These are phyloP conservation scores for Apophysomyces variabilis DNA, from an alignment of 371 early-diverging fungal genomes.

Conservation along the genomic window DNA sequence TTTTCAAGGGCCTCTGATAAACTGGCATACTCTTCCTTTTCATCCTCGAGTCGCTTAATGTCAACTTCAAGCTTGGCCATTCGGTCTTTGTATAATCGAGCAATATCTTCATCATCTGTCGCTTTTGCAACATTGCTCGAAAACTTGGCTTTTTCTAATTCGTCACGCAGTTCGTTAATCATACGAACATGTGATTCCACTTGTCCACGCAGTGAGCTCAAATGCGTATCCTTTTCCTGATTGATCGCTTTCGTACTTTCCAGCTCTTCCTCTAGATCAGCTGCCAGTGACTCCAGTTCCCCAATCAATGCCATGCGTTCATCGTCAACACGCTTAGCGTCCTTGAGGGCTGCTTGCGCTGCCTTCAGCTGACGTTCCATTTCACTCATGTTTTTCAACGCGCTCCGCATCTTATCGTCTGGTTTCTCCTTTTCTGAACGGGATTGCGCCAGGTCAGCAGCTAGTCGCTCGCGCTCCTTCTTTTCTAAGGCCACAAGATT, in stretches of 20 bases:
- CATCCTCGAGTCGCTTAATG: constrained; percentile 29
- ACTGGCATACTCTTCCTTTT: constrained; percentile 37
- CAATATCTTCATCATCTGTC: not conserved
- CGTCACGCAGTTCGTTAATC: constrained; percentile 22
- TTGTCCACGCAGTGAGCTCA: constrained; percentile 23
- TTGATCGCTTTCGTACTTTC: constrained; percentile 3
- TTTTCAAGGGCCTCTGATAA: constrained; percentile 38
- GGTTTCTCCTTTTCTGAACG: not conserved
- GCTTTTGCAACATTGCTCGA: not conserved
- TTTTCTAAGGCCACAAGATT: not conserved
- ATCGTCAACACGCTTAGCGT: constrained; percentile 7
- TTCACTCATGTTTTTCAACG: not conserved
- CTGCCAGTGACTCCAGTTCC: constrained; percentile 4
- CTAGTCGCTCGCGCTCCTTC: not conserved
- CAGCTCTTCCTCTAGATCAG: constrained; percentile 6
- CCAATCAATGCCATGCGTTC: constrained; percentile 1
- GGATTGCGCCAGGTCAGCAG: not conserved
- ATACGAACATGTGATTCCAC: constrained; percentile 23
- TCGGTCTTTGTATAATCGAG: constrained; percentile 18
- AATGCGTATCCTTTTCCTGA: constrained; percentile 22
- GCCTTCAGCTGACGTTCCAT: constrained; percentile 2
- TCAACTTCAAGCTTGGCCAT: constrained; percentile 22
- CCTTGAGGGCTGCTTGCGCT: not conserved
- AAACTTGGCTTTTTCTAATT: constrained; percentile 19
- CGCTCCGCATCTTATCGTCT: too few relatives aligned